Evolutionary conservation across 495 filamentous ascomycete species (phyloP), one percentile per base, ranked within the genome.

Genomic region (Haplographium delicatum): DNA sequence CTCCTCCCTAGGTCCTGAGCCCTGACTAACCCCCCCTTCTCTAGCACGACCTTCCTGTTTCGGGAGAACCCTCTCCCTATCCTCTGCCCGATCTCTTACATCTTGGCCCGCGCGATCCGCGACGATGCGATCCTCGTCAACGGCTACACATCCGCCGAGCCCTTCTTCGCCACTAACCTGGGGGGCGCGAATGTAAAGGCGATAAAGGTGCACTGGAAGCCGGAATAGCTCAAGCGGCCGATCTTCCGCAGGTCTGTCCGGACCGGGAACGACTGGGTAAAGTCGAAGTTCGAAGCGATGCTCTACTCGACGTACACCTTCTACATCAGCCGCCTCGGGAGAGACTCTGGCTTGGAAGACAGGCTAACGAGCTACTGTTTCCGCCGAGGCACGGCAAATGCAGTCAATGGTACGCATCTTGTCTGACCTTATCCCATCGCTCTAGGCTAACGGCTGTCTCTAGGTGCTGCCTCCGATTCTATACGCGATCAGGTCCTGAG

Each of bases 301-400:
- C 24, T 30, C n/a, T 62, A 62, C 28, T 51, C 44, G 20, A 53
- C 3, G 4, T 58, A 49, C 23, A 28, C 24, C 38, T 57, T 48
- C 22, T 60, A 52, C 43, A 2, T 60, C n/a, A 40, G 52, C 25
- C 49, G 53, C 15, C 33, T 60, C 10, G 50, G 53, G 28, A 15
- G 20, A 28, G 57, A 52, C 16, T 16, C 53, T 23, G 53, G 56
- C 53, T 57, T 62, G 3, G 50, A 53, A 50, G 41, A 62, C 24
- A 62, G 41, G 35, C 27, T 57, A n/a, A 57, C 57, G n/a, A 51
- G 39, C 35, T 62, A 62, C 24, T 51, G 47, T 30, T 59, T 62
- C 53, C 49, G 49, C 26, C 31, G 39, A 41, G 56, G 48, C 19
- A 26, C 11, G 18, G 30, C 18, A 30, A 60, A 60, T 40, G 47